Evolutionary conservation across 2,329 filamentous ascomycete genomes (phyloP).

Genomic region (Fusarium neocosmosporiellum): DNA sequence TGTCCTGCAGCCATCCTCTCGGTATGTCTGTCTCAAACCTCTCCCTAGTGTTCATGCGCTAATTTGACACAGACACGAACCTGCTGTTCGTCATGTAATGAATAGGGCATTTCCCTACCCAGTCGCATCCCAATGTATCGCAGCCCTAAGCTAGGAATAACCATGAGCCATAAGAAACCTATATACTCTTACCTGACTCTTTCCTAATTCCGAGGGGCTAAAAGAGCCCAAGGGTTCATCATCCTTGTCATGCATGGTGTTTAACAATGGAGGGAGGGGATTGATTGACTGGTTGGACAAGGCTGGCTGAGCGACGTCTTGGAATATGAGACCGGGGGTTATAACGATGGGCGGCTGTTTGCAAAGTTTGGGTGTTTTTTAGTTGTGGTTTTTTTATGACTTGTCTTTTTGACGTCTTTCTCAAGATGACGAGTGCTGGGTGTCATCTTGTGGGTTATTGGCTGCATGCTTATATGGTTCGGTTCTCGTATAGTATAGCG

Average conservation of each 20-base stretch:
- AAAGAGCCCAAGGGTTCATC: neutral
- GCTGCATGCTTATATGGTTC: neutral
- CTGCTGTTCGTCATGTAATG: constrained; percentile 71
- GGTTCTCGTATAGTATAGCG: constrained; percentile 22
- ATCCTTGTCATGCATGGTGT: neutral
- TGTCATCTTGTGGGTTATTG: neutral
- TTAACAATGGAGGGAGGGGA: neutral
- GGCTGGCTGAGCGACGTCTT: neutral
- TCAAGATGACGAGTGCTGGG: neutral
- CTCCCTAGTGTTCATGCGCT: constrained; percentile 11
- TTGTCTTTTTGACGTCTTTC: neutral
- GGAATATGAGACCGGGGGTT: constrained; percentile 2
- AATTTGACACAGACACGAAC: constrained; percentile 64
- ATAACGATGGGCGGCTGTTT: constrained; percentile 30
- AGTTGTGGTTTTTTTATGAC: neutral
- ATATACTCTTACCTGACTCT: neutral
- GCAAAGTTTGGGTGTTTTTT: constrained; percentile 5
- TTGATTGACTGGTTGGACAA: neutral
- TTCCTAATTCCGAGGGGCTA: neutral
- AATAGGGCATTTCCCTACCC: constrained; percentile 2
- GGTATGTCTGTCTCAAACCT: constrained; percentile 66
- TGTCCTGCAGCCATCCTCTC: constrained; percentile 96
- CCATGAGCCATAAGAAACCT: constrained; percentile 14
- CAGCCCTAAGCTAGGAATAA: constrained; percentile 21
- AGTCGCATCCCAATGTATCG: neutral